Conservation (phyloP, 1,284 basidiomycete genomes). For the Boletus semigastroideus region DNA sequence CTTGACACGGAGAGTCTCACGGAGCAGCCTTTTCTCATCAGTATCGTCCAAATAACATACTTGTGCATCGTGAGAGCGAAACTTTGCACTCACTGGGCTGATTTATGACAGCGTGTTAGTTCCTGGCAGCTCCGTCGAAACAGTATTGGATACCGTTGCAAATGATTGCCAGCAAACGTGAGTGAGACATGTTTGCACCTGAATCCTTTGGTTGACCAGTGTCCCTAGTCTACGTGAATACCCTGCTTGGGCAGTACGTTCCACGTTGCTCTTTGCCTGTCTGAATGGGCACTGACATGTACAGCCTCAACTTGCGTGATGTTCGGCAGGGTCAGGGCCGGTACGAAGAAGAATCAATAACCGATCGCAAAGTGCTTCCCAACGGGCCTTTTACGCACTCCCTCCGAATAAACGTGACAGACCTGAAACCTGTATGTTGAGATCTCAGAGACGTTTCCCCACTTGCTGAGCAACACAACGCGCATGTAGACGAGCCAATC, state of each 20-base stretch:
- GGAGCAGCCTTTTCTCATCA: neutral
- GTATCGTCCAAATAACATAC: constrained; percentile 27
- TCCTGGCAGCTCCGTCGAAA: constrained; percentile 32
- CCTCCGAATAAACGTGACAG: constrained; percentile 17
- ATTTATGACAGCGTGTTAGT: constrained; percentile 22
- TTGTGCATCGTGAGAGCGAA: constrained; percentile 25
- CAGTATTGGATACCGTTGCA: constrained; percentile 39
- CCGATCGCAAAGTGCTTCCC: constrained; percentile 1
- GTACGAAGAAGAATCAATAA: constrained; percentile 35
- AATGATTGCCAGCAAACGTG: constrained; percentile 37
- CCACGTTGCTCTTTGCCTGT: neutral
- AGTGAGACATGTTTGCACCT: constrained; percentile 4
- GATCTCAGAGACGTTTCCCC: neutral
- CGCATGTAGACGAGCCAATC: constrained; percentile 19
- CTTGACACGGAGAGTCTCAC: neutral
- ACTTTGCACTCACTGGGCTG: neutral
- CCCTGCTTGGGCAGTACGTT: constrained; percentile 30
- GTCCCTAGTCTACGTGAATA: constrained; percentile 31
- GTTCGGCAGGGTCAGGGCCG: constrained; percentile 34
- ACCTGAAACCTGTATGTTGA: constrained; percentile 22
- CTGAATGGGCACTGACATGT: constrained; percentile 1
- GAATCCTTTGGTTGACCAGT: neutral
- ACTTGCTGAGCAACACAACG: neutral
- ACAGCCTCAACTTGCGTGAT: constrained; percentile 37
- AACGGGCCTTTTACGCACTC: neutral